Base-by-base conservation (phyloP, 352 stramenopile species). In the Thalassiosira mediterranea region DNA sequence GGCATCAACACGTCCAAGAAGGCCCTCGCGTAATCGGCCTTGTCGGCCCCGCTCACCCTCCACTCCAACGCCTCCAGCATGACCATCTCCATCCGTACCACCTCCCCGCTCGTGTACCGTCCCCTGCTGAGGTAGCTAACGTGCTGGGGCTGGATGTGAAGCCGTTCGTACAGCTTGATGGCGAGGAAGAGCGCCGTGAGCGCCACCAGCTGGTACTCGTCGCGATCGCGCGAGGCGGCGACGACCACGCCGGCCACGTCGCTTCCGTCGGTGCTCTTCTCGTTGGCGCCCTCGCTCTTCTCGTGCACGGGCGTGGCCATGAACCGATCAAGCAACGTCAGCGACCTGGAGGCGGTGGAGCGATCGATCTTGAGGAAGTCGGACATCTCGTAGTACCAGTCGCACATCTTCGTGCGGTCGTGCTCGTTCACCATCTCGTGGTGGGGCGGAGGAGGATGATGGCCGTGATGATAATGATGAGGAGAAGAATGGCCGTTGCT, bases 281-380 rank as follows among this genome's bases (percentile, higher is more conserved):
- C 28, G 32, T 23, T 28, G 4, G 52, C 52, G 4, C 15, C 52
- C 2, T 10, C 19, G 23, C 34, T 11, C n/a, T n/a, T n/a, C n/a
- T n/a, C n/a, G 42, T 40, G 44, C 37, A 25, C 13, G n/a, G 62
- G 54, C 19, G 54, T 34, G 25, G 59, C 68, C 32, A 91, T 73
- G 56, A 88, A 92, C 10, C 87, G 87, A 84, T 93, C 87, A 29
- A 93, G 83, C 15, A 90, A 69, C 13, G 77, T 84, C 53, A 91
- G 76, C 10, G 73, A 77, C 31, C 81, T 56, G 0, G 72, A 78
- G 3, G 87, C 87, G 11, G 85, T 79, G 32, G 78, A 59, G 26
- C 80, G 67, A 46, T 87, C 76, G 8, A 91, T 69, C 32, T 72
- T 75, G 52, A 91, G 88, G 59, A 88, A 85, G 70, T 88, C 84